Percentiles rank a stretch among this genome's conserved stretches.
These are phyloP conservation scores for Phytophthora citrophthora DNA, from an alignment of 352 stramenopile genomes.

Conservation along the genomic window DNA sequence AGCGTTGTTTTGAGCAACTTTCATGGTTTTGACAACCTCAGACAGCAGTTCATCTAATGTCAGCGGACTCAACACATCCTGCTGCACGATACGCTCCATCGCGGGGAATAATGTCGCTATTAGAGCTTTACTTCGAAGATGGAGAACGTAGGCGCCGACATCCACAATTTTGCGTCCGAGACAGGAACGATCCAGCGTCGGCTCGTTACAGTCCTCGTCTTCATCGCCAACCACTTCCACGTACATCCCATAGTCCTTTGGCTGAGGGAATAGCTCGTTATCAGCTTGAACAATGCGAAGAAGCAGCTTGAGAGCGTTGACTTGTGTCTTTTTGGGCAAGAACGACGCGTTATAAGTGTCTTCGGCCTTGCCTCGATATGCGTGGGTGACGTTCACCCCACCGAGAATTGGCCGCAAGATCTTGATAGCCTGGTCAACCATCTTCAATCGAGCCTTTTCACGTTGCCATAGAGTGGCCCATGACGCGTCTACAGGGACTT, in stretches of 20 bases:
- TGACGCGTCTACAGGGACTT: constrained; percentile 60
- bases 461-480: constrained; percentile 62
- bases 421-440: constrained; percentile 51
- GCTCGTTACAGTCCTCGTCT: constrained; percentile 51
- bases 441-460: constrained; percentile 44
- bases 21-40: constrained; percentile 28
- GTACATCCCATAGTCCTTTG: constrained; percentile 55
- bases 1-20: constrained; percentile 32
- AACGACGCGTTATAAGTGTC: constrained; percentile 37
- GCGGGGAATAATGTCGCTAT: constrained; percentile 48
- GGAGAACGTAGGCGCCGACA: constrained; percentile 47
- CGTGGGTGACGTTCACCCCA: constrained; percentile 65
- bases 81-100: constrained; percentile 58
- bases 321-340: constrained; percentile 45
- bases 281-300: constrained; percentile 52
- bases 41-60: constrained; percentile 45
- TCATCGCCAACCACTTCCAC: constrained; percentile 47
- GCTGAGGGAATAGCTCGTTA: constrained; percentile 55
- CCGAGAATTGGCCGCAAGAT: constrained; percentile 56
- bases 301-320: constrained; percentile 47
- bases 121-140: constrained; percentile 47
- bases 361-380: constrained; percentile 47
- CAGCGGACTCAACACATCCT: constrained; percentile 59
- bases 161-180: constrained; percentile 59
- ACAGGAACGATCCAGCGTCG: constrained; percentile 63